phyloP scores from a whole-genome alignment of 208 protist genomes.

The Leptomonas pyrrhocoris region DNA sequence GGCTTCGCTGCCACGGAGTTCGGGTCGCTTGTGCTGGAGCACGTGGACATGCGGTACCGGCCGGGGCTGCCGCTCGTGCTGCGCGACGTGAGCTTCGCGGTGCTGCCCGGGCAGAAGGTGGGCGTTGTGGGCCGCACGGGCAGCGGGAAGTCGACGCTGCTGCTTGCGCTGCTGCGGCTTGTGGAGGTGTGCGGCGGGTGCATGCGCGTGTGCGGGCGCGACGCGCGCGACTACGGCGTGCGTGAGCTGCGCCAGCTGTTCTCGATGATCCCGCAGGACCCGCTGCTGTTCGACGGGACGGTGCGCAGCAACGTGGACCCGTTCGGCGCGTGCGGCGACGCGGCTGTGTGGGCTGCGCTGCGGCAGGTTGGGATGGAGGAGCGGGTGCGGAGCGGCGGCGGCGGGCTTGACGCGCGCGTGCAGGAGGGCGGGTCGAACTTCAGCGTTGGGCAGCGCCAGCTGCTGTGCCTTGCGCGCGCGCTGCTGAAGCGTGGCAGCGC shows the following conservation, averaged over 20 bases:
- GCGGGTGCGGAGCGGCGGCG: conserved; percentile 32
- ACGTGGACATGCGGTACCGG: conserved; percentile 79
- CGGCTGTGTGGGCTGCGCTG: conserved; percentile 53
- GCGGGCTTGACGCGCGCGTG: conserved; percentile 43
- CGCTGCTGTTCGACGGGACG: conserved; percentile 81
- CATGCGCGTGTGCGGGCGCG: conserved; percentile 45
- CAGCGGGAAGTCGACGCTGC: no score
- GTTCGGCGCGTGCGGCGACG: conserved; percentile 42
- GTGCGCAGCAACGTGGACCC: conserved; percentile 81
- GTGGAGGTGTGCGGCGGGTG: conserved; percentile 56
- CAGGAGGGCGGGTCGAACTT: conserved; percentile 66
- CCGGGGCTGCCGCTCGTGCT: no score
- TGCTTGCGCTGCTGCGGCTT: no score
- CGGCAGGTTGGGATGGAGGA: conserved; percentile 37
- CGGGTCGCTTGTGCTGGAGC: conserved; percentile 55
- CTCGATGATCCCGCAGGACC: conserved; percentile 87
- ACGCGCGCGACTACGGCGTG: conserved; percentile 42
- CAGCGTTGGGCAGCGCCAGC: conserved; percentile 78
- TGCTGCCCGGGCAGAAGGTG: no score
- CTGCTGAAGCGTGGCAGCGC: conserved; percentile 54
- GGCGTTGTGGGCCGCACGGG: no score
- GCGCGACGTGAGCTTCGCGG: no score
- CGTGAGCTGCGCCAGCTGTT: conserved; percentile 66
- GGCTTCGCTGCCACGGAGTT: no score
- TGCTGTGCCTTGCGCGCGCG: conserved; percentile 73